phyloP scores from a whole-genome alignment of 805 yeast species.

The Yarrowia sp. region DNA sequence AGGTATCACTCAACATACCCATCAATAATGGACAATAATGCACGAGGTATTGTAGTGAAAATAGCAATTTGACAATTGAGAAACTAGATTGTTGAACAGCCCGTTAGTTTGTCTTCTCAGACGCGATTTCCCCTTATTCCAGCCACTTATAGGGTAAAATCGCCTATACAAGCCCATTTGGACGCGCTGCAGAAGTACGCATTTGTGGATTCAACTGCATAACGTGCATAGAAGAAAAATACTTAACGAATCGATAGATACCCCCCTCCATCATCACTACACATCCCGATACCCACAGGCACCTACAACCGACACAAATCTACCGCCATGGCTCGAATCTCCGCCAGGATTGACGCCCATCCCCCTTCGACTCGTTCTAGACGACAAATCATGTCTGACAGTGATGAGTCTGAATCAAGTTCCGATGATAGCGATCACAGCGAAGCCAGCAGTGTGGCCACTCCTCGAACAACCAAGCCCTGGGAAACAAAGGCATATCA shows the following conservation, averaged over 20 bases:
- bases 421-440: background rate
- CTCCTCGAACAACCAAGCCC: background rate
- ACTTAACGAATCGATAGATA: background rate
- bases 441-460: background rate
- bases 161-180: background rate
- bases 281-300: background rate
- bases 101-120: too few relatives aligned
- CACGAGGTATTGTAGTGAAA: background rate
- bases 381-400: constrained; percentile 12
- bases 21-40: background rate
- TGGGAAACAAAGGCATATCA: background rate
- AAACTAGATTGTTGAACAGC: too few relatives aligned
- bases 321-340: background rate
- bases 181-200: background rate
- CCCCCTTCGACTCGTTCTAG: constrained; percentile 6
- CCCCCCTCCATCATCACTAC: background rate
- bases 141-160: background rate
- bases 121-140: background rate
- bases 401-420: background rate
- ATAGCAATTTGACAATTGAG: background rate
- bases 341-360: background rate
- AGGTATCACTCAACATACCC: background rate
- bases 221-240: constrained; percentile 5
- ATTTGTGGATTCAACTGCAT: background rate
- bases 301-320: background rate